Base-by-base conservation (phyloP, 2,329 filamentous ascomycete species). In the Diaporthe citri region DNA sequence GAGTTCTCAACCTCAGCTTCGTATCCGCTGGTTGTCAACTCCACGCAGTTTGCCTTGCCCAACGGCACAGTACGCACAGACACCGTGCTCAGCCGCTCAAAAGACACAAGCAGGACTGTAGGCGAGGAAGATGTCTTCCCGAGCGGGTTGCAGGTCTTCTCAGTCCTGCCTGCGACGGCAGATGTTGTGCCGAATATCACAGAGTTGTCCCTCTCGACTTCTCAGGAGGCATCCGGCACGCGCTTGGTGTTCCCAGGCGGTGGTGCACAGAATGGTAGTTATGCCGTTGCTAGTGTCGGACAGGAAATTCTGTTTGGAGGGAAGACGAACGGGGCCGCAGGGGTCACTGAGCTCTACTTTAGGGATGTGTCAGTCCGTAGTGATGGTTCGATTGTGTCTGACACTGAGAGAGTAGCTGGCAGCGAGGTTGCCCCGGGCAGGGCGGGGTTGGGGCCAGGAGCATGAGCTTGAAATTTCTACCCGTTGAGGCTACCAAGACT, bases 21-120 rank as follows among this genome's bases (percentile, higher is more conserved):
- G 83, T 94, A 93, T 78, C 93, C 93, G 0, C 82, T 94, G 0
- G 87, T 85, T 77, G 89, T 90, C 62, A 90, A 89, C 78, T 88
- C 87, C n/a, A 87, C 87, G 1, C 88, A 88, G 72, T 80, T 81
- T 22, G 80, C 84, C 17, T 79, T 86, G 39, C 71, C 85, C 3
- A 80, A 84, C 28, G 85, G 85, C 20, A 86, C 88, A 77, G 82
- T 88, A 66, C 86, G 84, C 25, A 83, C 90, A 69, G 83, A 79
- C 77, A 86, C 85, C 0, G 75, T 81, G 57, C 77, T 87, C 3
- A 79, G 84, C 46, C 87, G 89, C 77, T 85, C 84, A 1, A 79
- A 87, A 56, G 73, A 81, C 8, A 76, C 85, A 36, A 80, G 82
- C 34, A 51, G 20, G n/a, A 66, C 43, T 7, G 79, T 86, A 2